phyloP scores from a whole-genome alignment of 345 rosid genomes.

The Eucalyptus leucophloia region DNA sequence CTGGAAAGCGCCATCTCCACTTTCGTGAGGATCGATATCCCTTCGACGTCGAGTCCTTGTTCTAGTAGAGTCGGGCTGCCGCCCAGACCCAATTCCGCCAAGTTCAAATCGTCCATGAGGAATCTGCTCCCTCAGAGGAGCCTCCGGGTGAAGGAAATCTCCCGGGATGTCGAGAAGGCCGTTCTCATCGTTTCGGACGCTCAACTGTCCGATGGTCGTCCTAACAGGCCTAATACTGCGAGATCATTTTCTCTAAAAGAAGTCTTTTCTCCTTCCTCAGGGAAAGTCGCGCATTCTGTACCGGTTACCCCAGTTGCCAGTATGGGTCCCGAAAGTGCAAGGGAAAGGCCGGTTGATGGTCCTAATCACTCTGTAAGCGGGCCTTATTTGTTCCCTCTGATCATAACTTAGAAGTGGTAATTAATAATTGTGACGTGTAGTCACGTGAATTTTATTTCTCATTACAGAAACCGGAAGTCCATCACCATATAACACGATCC shows the following conservation, averaged over 20 bases:
- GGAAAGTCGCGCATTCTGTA: conserved; percentile 21
- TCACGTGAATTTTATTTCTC: background rate
- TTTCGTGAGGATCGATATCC: conserved; percentile 4
- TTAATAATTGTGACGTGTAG: background rate
- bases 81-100: conserved; percentile 39
- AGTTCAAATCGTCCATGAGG: conserved; percentile 21
- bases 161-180: conserved; percentile 20
- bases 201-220: conserved; percentile 14
- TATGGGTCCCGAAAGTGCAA: conserved; percentile 6
- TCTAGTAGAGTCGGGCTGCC: conserved; percentile 23
- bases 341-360: background rate
- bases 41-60: conserved; percentile 17
- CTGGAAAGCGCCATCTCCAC: conserved; percentile 12
- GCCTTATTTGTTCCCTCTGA: background rate
- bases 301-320: conserved; percentile 30
- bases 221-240: conserved; percentile 22
- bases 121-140: conserved; percentile 31
- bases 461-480: conserved; percentile 15
- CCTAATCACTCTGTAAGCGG: background rate
- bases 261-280: conserved; percentile 17
- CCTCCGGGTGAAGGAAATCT: conserved; percentile 10
- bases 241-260: conserved; percentile 35
- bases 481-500: conserved; percentile 28
- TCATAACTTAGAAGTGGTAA: background rate
- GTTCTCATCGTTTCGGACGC: conserved; percentile 25